Base-by-base conservation (phyloP, 805 yeast genomes). In the Sugiyamaella chiloensis region DNA sequence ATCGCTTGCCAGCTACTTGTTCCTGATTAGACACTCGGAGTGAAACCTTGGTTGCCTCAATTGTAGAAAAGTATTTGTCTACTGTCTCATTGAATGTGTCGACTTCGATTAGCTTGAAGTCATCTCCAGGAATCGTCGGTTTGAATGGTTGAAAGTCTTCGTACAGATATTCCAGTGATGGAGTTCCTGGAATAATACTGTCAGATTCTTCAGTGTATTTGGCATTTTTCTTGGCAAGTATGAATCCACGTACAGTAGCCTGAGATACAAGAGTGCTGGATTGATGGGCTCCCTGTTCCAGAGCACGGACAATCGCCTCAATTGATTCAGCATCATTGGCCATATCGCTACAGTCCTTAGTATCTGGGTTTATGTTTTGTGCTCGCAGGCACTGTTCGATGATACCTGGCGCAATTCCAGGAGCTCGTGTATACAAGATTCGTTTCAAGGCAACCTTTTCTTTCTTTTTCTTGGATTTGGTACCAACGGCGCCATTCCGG, bases 31-130 rank as follows among this genome's bases (percentile, higher is more conserved):
- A 95, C 27, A 85, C 77, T 48, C 81, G 78, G 47, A 86, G 66
- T 0, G 89, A 82, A 58, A 81, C 79, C 59, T 87, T 87, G 3
- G 88, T 80, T 3, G 95, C 81, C 60, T 91, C 96, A 12, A 90
- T 71, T 0, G 91, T 81, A 0, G 96, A 87, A 62, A 86, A 91
- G 60, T 86, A 91, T 34, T 70, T 72, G 64, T 91, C 99, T 17
- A 91, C 73, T 0, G 97, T 83, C 49, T 78, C 76, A 60, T 88
- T 90, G 63, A 88, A 91, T 0, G 93, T 89, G 5, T 69, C 65
- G 11, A 80, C 66, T 16, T 68, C 70, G 2, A 75, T 70, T 17
- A 81, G 59, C 19, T 69, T 67, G 42, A 59, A 63, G 1, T 50
- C 57, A 6, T 57, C 52, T 1, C 48, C 41, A 3, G 54, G 53